Evolutionary conservation across 768 basidiomycete species (phyloP), one percentile per base, ranked within the genome.

Genomic region (Phallus indusiatus): DNA sequence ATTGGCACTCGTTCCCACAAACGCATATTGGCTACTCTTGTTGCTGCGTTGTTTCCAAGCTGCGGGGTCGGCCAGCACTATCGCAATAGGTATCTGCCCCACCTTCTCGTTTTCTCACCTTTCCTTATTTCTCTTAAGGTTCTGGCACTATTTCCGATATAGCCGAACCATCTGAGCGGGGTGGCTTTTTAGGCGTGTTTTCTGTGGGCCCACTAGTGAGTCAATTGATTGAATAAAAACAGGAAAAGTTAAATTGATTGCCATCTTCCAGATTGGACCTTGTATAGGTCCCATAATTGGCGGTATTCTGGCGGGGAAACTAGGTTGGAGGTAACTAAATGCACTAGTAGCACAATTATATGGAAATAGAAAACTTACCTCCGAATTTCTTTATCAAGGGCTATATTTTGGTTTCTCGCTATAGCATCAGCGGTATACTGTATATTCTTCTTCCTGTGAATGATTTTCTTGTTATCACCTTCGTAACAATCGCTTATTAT

Each of bases 121-220:
- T 28, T 28, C 7, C 28, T 28, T 7, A 28, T 28, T 28, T 18
- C 1, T 54, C 24, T 42, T 63, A 82, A n/a, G 85, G 85, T 55
- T 82, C 86, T 35, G 91, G 91, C 5, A 82, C 88, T 6, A 79
- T 94, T 57, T 82, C 82, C 1, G 91, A 94, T 67, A 85, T 94
- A 24, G 80, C 88, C 5, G 78, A 78, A 1, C 83, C 81, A 0
- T 77, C 79, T 37, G 89, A 93, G 70, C 74, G 90, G 36, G 91
- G 87, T 17, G 79, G 82, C 7, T 90, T 84, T 70, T 78, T 83
- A 57, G 90, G 89, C 2, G 53, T 88, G 8, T 88, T 82, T 68
- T 76, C 71, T 36, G 60, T 86, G 2, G 86, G 86, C 0, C 83
- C 85, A n/a, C 76, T 83, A 76, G 84, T 82, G 61, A 47, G 80